A percentile compares a stretch with the other conserved stretches of the same genome.
These are phyloP conservation scores for Phytophthora colocasiae DNA, from an alignment of 352 stramenopile species.

Conservation along the genomic window DNA sequence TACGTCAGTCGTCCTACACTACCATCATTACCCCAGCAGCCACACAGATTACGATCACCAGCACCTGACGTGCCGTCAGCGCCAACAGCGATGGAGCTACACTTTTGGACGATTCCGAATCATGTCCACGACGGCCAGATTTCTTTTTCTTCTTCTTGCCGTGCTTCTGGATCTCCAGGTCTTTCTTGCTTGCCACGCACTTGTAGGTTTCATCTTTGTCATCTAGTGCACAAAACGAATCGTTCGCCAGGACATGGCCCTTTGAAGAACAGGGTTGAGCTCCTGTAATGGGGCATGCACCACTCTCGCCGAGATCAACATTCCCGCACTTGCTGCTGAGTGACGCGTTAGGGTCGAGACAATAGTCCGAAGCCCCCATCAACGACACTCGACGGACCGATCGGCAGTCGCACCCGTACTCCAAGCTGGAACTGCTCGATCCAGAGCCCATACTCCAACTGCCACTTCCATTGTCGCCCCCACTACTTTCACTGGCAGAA, in stretches of 20 bases:
- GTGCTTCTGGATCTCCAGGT: slow-evolving; percentile 70
- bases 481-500: slow-evolving; percentile 20
- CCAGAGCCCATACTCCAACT: slow-evolving; percentile 32
- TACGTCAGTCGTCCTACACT: slow-evolving; percentile 29
- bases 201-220: slow-evolving; percentile 75
- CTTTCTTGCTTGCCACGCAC: slow-evolving; percentile 70
- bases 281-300: slow-evolving; percentile 59
- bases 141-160: slow-evolving; percentile 54
- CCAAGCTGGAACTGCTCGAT: slow-evolving; percentile 36
- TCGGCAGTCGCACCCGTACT: slow-evolving; percentile 57
- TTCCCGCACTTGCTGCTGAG: slow-evolving; percentile 79
- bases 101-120: slow-evolving; percentile 25
- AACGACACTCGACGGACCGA: slow-evolving; percentile 62
- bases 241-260: slow-evolving; percentile 64
- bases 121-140: slow-evolving; percentile 11
- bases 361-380: slow-evolving; percentile 80
- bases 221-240: slow-evolving; percentile 68
- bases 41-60: slow-evolving; percentile 32
- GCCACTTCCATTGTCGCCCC: slow-evolving; percentile 25
- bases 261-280: slow-evolving; percentile 65
- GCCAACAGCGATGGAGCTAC: slow-evolving; percentile 2
- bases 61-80: slow-evolving; percentile 27
- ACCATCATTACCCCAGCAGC: slow-evolving; percentile 29
- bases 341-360: slow-evolving; percentile 45
- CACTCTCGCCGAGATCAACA: slow-evolving; percentile 49